These are phyloP conservation scores for Cucurbitaria berberidis DNA, from an alignment of 2,329 filamentous ascomycete species.

Conservation along the genomic window DNA sequence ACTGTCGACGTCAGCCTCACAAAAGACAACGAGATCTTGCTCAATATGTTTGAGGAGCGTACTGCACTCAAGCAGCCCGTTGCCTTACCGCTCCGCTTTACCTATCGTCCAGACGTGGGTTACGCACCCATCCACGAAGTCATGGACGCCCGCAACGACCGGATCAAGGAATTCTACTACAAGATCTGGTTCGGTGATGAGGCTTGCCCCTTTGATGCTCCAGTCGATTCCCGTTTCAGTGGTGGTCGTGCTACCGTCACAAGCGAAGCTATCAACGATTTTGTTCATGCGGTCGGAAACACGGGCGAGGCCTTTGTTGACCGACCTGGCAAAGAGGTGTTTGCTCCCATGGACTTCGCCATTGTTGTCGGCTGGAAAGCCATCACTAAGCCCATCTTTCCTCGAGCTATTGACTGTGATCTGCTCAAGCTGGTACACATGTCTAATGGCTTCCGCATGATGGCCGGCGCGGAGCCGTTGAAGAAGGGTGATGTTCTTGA, in stretches of 20 bases:
- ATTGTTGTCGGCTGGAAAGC: conserved; percentile 99
- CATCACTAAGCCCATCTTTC: conserved; percentile 99
- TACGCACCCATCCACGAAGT: conserved; percentile 98
- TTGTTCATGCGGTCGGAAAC: conserved; percentile 98
- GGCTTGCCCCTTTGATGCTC: conserved; percentile 78
- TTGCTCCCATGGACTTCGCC: conserved; percentile 97
- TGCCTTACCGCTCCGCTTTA: conserved; percentile 85
- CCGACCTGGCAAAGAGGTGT: conserved; percentile 89
- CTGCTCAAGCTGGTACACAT: conserved; percentile 94
- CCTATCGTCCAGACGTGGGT: conserved; percentile 91
- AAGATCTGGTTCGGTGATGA: conserved; percentile 95
- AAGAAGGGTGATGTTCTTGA: conserved; percentile 94
- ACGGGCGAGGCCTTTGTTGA: conserved; percentile 97
- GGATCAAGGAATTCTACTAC: conserved; percentile 99
- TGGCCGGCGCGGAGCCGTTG: conserved; percentile 90
- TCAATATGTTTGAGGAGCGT: conserved; percentile 92
- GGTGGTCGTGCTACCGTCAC: conserved; percentile 88
- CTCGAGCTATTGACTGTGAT: conserved; percentile 92
- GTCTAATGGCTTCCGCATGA: conserved; percentile 98
- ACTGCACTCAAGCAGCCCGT: conserved; percentile 83
- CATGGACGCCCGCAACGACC: conserved; percentile 94
- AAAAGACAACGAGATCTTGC: conserved; percentile 77
- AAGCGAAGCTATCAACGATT: conserved; percentile 93
- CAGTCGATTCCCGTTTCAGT: conserved; percentile 86
- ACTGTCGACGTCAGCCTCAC: conserved; percentile 84